These are phyloP conservation scores for Xylaria sp. DNA, from an alignment of 2,329 filamentous ascomycete species.

Conservation along the genomic window DNA sequence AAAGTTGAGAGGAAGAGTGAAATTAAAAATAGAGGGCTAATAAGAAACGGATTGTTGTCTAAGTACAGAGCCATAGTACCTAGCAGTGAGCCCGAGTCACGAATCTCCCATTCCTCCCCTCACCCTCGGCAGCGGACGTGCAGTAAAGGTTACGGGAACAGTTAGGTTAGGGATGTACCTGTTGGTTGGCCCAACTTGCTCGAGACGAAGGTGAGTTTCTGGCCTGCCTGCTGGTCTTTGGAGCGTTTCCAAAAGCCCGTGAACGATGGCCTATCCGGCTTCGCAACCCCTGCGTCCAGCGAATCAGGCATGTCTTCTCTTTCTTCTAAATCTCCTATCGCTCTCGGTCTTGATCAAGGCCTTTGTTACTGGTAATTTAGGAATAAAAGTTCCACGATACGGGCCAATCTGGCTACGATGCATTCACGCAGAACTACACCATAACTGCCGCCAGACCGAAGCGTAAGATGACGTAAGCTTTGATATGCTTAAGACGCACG, in stretches of 20 bases:
- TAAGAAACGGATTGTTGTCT: background rate
- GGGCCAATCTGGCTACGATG: background rate
- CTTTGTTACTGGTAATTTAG: background rate
- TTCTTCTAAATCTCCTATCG: background rate
- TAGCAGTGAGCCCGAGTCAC: background rate
- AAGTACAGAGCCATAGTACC: background rate
- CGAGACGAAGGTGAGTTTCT: slow-evolving; percentile 46
- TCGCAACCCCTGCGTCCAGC: slow-evolving; percentile 11
- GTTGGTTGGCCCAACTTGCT: slow-evolving; percentile 35
- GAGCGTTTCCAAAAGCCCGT: slow-evolving; percentile 53
- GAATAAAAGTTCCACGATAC: background rate
- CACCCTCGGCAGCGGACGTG: background rate
- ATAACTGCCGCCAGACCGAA: slow-evolving; percentile 1
- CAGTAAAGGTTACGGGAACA: background rate
- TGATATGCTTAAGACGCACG: background rate
- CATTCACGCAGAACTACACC: background rate
- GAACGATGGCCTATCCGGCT: slow-evolving; percentile 49
- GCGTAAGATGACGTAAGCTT: slow-evolving; percentile 10
- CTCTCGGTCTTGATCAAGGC: background rate
- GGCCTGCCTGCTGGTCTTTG: slow-evolving; percentile 45
- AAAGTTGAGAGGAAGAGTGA: too few relatives aligned
- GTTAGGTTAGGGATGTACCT: slow-evolving; percentile 32
- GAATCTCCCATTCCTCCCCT: background rate
- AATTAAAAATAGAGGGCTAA: background rate
- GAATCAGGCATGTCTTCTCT: slow-evolving; percentile 14